Conservation (phyloP, 345 rosid species). For the Pseudoturritis turrita region DNA sequence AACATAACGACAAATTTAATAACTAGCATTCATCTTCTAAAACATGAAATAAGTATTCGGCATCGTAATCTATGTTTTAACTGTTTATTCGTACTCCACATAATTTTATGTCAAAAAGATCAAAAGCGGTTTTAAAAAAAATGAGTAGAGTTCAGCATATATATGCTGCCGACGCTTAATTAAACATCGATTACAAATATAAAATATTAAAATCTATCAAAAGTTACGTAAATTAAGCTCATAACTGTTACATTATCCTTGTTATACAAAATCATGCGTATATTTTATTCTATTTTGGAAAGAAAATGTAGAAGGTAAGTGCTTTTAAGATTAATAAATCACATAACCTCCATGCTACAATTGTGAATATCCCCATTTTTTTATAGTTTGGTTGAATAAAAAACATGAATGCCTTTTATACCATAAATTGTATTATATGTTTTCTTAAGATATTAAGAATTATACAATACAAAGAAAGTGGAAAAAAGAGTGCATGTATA, state of each 20-base stretch:
- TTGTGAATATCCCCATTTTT: neutral
- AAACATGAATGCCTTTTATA: neutral
- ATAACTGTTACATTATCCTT: neutral
- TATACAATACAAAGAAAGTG: slow-evolving; percentile 18
- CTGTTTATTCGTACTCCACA: too few species aligned
- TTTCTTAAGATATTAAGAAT: neutral
- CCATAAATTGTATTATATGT: slow-evolving; percentile 9
- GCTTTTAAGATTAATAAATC: neutral
- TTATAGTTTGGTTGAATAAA: neutral
- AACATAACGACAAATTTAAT: too few species aligned
- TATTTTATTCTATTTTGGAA: neutral
- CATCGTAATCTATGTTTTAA: too few species aligned
- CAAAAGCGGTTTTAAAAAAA: too few species aligned
- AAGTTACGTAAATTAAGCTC: neutral
- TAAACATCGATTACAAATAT: neutral
- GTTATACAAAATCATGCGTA: neutral
- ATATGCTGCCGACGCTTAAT: too few species aligned
- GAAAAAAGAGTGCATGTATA: slow-evolving; percentile 23
- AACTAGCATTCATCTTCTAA: too few species aligned
- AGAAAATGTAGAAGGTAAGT: neutral
- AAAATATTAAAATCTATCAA: neutral
- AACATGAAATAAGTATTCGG: too few species aligned
- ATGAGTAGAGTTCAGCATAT: too few species aligned
- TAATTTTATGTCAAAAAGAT: too few species aligned
- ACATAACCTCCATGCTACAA: neutral